phyloP scores from a whole-genome alignment of 2,329 filamentous ascomycete genomes.

The Berkeleyomyces basicola region DNA sequence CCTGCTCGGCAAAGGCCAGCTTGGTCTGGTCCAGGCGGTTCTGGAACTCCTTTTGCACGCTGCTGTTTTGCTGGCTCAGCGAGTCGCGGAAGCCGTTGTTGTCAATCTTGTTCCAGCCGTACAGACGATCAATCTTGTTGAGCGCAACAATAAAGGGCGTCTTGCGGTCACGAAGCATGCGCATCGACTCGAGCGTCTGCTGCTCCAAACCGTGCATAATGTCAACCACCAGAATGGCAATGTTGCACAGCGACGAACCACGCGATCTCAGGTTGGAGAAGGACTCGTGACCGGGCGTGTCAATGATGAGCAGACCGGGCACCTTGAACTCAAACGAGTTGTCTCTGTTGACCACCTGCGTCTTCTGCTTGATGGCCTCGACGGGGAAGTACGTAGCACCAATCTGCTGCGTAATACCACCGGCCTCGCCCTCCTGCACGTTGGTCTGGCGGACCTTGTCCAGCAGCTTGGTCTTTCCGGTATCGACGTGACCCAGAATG shows the following conservation, averaged over 20 bases:
- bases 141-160: conserved; percentile 97
- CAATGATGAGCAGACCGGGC: conserved; percentile 87
- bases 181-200: conserved; percentile 96
- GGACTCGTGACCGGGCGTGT: conserved; percentile 98
- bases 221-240: conserved; percentile 95
- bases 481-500: conserved; percentile 99
- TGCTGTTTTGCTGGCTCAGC: conserved; percentile 75
- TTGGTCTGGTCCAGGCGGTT: conserved; percentile 84
- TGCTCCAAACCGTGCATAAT: conserved; percentile 99
- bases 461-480: conserved; percentile 96
- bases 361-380: conserved; percentile 85
- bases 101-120: conserved; percentile 95
- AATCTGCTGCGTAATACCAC: conserved; percentile 98
- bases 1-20: conserved; percentile 85
- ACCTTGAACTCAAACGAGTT: conserved; percentile 91
- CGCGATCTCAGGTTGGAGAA: conserved; percentile 96
- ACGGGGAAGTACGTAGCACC: conserved; percentile 98
- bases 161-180: conserved; percentile 75
- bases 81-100: conserved; percentile 98
- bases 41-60: conserved; percentile 84
- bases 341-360: conserved; percentile 80
- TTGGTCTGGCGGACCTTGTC: conserved; percentile 98
- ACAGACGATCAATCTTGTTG: conserved; percentile 99
- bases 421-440: conserved; percentile 95
- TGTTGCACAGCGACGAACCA: conserved; percentile 97